These are phyloP conservation scores for Brassica hybrid DNA, from an alignment of 441 rosid genomes.

Conservation along the genomic window DNA sequence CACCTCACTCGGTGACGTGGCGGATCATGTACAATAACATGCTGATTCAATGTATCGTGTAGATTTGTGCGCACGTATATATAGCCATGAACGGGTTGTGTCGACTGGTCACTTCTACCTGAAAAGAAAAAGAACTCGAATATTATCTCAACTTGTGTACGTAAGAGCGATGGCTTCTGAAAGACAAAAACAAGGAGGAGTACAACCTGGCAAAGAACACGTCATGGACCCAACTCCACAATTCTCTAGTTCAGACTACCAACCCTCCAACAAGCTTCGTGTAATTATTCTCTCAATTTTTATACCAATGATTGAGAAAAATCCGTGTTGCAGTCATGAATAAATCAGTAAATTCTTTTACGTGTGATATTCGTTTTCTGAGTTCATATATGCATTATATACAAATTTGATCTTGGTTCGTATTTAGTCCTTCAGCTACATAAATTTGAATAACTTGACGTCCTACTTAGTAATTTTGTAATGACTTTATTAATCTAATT, in stretches of 20 bases:
- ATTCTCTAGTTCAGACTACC: constrained; percentile 52
- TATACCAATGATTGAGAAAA: not conserved
- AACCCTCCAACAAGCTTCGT: constrained; percentile 75
- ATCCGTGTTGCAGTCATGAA: not conserved
- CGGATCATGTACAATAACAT: not conserved
- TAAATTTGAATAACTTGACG: not conserved
- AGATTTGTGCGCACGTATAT: constrained; percentile 20
- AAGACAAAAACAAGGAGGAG: constrained; percentile 52
- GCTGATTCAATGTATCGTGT: constrained; percentile 2
- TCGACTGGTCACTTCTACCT: constrained; percentile 25
- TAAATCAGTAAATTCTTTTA: not conserved
- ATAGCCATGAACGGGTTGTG: constrained; percentile 21
- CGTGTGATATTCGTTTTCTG: not conserved
- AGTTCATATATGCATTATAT: not conserved
- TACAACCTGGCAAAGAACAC: constrained; percentile 82
- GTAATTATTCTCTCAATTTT: constrained; percentile 32
- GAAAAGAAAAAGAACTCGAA: constrained; percentile 31
- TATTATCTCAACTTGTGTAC: constrained; percentile 42
- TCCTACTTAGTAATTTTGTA: not conserved
- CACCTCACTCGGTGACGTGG: not conserved
- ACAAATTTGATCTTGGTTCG: not conserved
- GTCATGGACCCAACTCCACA: constrained; percentile 73
- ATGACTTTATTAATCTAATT: not conserved
- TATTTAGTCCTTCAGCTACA: not conserved
- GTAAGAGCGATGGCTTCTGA: constrained; percentile 48